Evolutionary conservation across 768 basidiomycete species (phyloP).

Genomic region (Serendipita sp.): DNA sequence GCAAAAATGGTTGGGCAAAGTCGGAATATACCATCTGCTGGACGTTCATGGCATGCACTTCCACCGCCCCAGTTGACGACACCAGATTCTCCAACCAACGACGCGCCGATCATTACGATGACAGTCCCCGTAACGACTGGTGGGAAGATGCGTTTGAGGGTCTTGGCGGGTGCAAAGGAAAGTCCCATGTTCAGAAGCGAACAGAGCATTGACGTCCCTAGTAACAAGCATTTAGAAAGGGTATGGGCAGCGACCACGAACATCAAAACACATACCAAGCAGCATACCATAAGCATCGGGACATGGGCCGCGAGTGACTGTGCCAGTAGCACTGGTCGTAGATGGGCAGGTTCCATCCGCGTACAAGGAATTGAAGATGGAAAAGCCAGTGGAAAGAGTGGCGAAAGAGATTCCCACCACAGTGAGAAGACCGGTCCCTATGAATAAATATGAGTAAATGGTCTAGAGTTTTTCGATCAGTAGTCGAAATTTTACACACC

Average conservation of each 20-base stretch:
- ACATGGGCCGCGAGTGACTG: slow-evolving; percentile 40
- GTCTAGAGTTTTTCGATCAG: not conserved
- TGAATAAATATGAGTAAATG: slow-evolving; percentile 10
- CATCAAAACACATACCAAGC: slow-evolving; percentile 30
- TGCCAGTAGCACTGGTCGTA: slow-evolving; percentile 39
- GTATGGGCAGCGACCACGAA: not conserved
- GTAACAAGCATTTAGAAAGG: not conserved
- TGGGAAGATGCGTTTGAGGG: slow-evolving; percentile 53
- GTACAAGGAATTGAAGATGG: slow-evolving; percentile 65
- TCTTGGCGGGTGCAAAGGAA: slow-evolving; percentile 52
- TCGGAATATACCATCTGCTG: slow-evolving; percentile 45
- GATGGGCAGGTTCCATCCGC: slow-evolving; percentile 60
- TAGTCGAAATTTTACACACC: not conserved
- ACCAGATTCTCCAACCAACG: slow-evolving; percentile 57
- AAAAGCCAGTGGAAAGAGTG: slow-evolving; percentile 55
- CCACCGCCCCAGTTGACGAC: slow-evolving; percentile 76
- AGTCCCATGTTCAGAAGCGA: slow-evolving; percentile 67
- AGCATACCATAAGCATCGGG: slow-evolving; percentile 71
- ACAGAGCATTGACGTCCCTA: slow-evolving; percentile 62
- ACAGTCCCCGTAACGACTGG: slow-evolving; percentile 72
- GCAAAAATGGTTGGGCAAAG: slow-evolving; percentile 59
- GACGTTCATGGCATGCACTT: slow-evolving; percentile 45
- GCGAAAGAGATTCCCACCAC: slow-evolving; percentile 74
- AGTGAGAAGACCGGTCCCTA: slow-evolving; percentile 66
- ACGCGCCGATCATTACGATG: slow-evolving; percentile 64